These are phyloP conservation scores for Sporothrix sp. DNA, from an alignment of 2,329 filamentous ascomycete species.

Conservation along the genomic window DNA sequence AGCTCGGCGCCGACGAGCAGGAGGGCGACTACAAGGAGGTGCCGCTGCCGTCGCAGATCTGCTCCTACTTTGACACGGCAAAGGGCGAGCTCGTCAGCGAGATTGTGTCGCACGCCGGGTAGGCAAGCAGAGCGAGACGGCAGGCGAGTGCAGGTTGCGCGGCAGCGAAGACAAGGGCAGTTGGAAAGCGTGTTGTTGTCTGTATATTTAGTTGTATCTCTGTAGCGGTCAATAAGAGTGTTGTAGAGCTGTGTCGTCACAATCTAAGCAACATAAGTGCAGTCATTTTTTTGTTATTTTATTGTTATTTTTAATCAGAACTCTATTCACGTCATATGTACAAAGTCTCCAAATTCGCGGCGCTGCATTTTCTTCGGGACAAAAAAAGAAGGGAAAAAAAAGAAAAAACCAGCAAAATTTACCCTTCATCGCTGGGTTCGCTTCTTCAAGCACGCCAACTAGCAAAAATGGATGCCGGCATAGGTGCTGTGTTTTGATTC, in stretches of 20 bases:
- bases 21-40: conserved; percentile 81
- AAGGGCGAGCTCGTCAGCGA: conserved; percentile 75
- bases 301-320: background rate
- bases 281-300: background rate
- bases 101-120: conserved; percentile 92
- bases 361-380: too few species aligned
- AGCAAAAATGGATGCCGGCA: background rate
- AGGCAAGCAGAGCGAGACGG: conserved; percentile 18
- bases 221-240: too few species aligned
- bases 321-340: conserved; percentile 4
- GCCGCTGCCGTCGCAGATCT: conserved; percentile 81
- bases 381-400: background rate
- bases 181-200: background rate
- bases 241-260: too few species aligned
- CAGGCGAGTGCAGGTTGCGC: too few species aligned
- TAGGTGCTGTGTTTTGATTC: background rate
- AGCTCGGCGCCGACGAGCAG: conserved; percentile 70
- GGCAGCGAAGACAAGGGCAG: too few species aligned
- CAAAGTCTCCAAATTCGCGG: background rate
- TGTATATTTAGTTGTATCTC: background rate
- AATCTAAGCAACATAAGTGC: too few species aligned
- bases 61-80: conserved; percentile 58
- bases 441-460: background rate
- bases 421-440: background rate
- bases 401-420: background rate